A percentile compares a stretch with the other conserved stretches of the same genome.
Conservation (phyloP, 2,329 filamentous ascomycete species). For the Diaporthe vaccinii region DNA sequence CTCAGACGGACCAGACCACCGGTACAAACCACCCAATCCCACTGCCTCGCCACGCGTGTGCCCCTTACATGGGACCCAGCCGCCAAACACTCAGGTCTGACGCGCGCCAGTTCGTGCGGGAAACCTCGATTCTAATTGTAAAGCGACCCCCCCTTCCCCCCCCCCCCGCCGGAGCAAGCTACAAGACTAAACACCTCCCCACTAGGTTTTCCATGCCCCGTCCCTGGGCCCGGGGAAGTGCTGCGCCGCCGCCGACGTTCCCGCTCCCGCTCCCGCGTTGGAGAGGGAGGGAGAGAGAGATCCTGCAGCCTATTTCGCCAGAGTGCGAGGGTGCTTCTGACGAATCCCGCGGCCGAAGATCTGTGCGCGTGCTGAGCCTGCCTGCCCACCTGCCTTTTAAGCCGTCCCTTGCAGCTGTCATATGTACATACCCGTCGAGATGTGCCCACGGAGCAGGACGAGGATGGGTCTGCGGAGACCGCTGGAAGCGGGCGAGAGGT, state of each 20-base stretch:
- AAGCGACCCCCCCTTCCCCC: neutral
- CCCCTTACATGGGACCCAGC: neutral
- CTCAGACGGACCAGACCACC: neutral
- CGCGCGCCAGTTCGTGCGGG: too few species aligned
- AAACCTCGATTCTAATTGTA: neutral
- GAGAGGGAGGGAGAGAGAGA: neutral
- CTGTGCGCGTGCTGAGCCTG: too few species aligned
- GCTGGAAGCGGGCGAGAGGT: neutral
- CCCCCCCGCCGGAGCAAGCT: too few species aligned
- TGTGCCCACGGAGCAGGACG: neutral
- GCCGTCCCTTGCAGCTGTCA: slow-evolving; percentile 29
- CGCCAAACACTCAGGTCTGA: neutral
- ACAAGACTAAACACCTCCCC: neutral
- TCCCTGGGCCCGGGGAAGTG: neutral
- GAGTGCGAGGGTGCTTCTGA: neutral
- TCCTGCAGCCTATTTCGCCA: neutral
- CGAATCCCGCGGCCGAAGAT: neutral
- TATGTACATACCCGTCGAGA: slow-evolving; percentile 11
- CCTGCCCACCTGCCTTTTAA: neutral
- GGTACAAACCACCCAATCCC: neutral
- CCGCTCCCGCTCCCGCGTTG: neutral
- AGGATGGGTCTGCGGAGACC: neutral
- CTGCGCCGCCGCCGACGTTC: neutral
- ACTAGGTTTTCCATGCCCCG: neutral
- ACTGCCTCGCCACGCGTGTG: neutral